Conservation (phyloP, 495 filamentous ascomycete genomes). For the Talaromyces wortmannii region DNA sequence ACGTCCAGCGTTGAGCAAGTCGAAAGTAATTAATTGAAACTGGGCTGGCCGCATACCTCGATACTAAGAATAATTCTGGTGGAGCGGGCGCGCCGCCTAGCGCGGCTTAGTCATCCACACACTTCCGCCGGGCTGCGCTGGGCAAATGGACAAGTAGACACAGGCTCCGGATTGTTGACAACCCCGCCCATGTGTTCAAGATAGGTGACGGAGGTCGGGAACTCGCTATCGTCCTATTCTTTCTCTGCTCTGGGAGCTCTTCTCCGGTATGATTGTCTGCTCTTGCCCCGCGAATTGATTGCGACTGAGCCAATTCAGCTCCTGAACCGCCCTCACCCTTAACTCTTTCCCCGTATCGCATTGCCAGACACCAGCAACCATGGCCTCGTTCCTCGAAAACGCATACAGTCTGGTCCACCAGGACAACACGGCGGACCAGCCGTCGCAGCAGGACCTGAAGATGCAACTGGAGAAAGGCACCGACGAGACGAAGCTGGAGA, state of each 20-base stretch:
- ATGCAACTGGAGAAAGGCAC: constrained; percentile 94
- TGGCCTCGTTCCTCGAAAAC: constrained; percentile 91
- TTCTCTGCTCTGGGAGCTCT: constrained; percentile 21
- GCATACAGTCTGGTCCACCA: constrained; percentile 91
- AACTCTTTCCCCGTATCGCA: neutral
- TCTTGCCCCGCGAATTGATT: neutral
- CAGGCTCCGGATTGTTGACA: constrained; percentile 21
- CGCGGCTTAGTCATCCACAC: constrained; percentile 44
- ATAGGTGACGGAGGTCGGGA: constrained; percentile 36
- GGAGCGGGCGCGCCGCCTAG: neutral
- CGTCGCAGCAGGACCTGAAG: constrained; percentile 82
- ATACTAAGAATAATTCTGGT: neutral
- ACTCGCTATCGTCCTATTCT: constrained; percentile 18
- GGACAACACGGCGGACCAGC: constrained; percentile 91
- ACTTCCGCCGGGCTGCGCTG: constrained; percentile 34
- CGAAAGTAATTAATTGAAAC: constrained; percentile 3
- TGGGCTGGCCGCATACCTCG: neutral
- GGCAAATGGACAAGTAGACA: constrained; percentile 38
- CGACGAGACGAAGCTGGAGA: constrained; percentile 95
- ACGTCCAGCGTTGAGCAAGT: too few relatives aligned
- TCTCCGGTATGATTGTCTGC: constrained; percentile 11
- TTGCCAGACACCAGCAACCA: constrained; percentile 41
- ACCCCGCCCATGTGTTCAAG: constrained; percentile 31
- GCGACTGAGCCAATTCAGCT: constrained; percentile 2
- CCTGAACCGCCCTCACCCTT: neutral